Evolutionary conservation across 108 stramenopile species (phyloP).

Genomic region (Fistulifera solaris): DNA sequence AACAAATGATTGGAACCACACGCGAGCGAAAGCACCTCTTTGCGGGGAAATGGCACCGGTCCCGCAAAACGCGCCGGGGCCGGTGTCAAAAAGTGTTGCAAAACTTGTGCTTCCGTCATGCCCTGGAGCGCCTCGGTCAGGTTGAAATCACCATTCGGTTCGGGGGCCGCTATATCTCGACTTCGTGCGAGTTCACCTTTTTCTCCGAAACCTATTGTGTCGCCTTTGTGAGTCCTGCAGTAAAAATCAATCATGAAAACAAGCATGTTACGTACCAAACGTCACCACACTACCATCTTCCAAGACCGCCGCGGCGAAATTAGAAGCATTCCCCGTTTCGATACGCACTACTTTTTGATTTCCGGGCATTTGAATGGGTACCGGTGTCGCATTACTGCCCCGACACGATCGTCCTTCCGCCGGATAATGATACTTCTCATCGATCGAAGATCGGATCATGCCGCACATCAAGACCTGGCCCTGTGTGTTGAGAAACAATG

Average conservation of each 20-base stretch:
- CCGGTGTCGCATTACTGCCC: constrained; percentile 18
- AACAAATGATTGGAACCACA: constrained; percentile 80
- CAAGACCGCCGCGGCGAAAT: constrained; percentile 44
- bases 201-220: constrained; percentile 8
- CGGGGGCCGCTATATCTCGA: constrained; percentile 6
- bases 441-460: constrained; percentile 10
- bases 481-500: not conserved
- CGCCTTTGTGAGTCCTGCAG: not conserved
- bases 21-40: constrained; percentile 44
- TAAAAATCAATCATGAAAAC: not conserved
- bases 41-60: constrained; percentile 6
- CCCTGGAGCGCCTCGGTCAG: not conserved
- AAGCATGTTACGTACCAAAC: constrained; percentile 34
- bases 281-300: constrained; percentile 51
- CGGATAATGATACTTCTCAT: not conserved
- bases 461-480: constrained; percentile 1
- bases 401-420: not conserved
- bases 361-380: constrained; percentile 15
- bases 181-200: constrained; percentile 24
- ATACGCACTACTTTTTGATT: constrained; percentile 22
- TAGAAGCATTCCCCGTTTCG: constrained; percentile 23
- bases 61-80: constrained; percentile 13
- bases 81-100: constrained; percentile 27
- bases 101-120: not conserved
- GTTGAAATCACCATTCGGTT: constrained; percentile 15